Evolutionary conservation across 1,284 basidiomycete species (phyloP), one percentile per base, ranked within the genome.

Genomic region (Pseudozyma sp.): DNA sequence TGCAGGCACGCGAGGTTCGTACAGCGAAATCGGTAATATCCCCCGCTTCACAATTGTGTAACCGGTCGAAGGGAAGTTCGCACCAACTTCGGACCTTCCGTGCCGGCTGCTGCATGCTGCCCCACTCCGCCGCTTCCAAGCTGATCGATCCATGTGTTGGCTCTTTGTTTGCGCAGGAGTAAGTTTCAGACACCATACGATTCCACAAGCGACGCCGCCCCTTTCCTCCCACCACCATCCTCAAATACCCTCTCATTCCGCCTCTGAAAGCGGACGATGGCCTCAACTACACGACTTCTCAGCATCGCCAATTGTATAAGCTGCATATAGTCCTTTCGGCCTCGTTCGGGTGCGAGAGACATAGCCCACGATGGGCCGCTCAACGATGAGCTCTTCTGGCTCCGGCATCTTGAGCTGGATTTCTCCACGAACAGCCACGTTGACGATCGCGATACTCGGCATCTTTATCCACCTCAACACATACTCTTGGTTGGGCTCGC

Each of bases 391-490:
- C 55, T 29, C 55, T 1, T 52, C 60, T 0, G 10, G 60, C 60
- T 59, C 66, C 14, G 66, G 66, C 31, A 9, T 53, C 35, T 56
- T 67, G 7, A 54, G 64, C 44, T 65, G 66, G 37, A 46, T 75
- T 37, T 76, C 77, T 17, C 68, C 73, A 3, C 60, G 77, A 14
- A 68, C 67, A 34, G 70, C 74, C 1, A 80, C 78, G 13, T 40
- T 80, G 7, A 57, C 73, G 4, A 67, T 80, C n/a, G 78, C 78
- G 2, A n/a, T 73, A 10, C 50, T 77, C 11, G 78, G 76, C 49
- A 70, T 80, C 49, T 16, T 76, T 37, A 49, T 71, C 17, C 78
- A 80, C 31, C 56, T 76, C 48, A 78, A 75, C 40, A 54, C 59
- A 34, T 76, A 60, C 55, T 66, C 68, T 19, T 72, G 67, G 68